Percentiles rank a stretch among this genome's conserved stretches.
Conservation (phyloP, 1,284 basidiomycete genomes). For the Puccinia polysora region DNA sequence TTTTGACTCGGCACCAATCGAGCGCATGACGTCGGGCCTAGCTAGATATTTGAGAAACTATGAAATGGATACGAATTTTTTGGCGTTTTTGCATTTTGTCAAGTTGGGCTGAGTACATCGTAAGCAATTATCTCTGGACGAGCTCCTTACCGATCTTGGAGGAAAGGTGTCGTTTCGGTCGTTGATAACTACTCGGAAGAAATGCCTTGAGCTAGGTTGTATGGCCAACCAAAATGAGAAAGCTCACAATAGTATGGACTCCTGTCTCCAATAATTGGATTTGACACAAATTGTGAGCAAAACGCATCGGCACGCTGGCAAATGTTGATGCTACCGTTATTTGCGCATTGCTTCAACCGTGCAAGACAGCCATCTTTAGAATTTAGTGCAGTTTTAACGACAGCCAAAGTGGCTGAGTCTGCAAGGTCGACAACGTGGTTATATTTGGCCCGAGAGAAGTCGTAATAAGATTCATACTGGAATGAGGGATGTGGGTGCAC, state of each 20-base stretch:
- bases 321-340: slow-evolving; percentile 15
- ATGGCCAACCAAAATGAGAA: not conserved
- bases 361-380: slow-evolving; percentile 20
- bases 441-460: slow-evolving; percentile 28
- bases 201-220: not conserved
- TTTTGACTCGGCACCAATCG: slow-evolving; percentile 29
- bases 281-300: slow-evolving; percentile 12
- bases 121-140: not conserved
- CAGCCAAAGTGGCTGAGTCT: slow-evolving; percentile 1
- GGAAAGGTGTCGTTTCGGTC: slow-evolving; percentile 12
- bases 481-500: not conserved
- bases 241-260: slow-evolving; percentile 34
- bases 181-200: not conserved
- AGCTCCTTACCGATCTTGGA: not conserved
- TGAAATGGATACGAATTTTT: not conserved
- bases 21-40: slow-evolving; percentile 17
- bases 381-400: slow-evolving; percentile 12
- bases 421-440: slow-evolving; percentile 33
- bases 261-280: slow-evolving; percentile 18
- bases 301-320: slow-evolving; percentile 30
- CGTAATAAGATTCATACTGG: slow-evolving; percentile 36
- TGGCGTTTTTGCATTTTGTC: too few species aligned
- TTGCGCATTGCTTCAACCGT: slow-evolving; percentile 23
- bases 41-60: slow-evolving; percentile 38
- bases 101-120: too few species aligned